phyloP scores from a whole-genome alignment of 768 basidiomycete species.

The Cyathus striatus region DNA sequence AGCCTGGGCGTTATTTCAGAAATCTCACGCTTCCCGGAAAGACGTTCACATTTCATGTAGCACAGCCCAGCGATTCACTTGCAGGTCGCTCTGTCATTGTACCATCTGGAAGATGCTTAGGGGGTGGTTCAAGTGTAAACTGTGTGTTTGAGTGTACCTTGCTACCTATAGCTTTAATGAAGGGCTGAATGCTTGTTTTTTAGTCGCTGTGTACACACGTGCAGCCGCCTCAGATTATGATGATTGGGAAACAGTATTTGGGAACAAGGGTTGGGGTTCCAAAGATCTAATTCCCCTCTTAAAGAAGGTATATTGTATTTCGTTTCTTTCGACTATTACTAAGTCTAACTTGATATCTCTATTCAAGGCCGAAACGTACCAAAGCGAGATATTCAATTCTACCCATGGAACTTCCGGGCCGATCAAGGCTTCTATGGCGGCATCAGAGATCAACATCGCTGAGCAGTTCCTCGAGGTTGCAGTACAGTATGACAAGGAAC shows the following conservation, averaged over 20 bases:
- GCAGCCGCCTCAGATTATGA: slow-evolving; percentile 62
- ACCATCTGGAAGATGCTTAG: slow-evolving; percentile 44
- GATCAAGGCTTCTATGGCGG: slow-evolving; percentile 40
- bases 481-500: slow-evolving; percentile 40
- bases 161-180: neutral
- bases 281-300: slow-evolving; percentile 51
- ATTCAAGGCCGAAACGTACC: neutral
- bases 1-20: neutral
- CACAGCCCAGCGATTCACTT: slow-evolving; percentile 34
- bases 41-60: slow-evolving; percentile 40
- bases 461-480: slow-evolving; percentile 44
- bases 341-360: neutral
- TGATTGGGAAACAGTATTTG: slow-evolving; percentile 47
- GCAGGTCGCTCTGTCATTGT: slow-evolving; percentile 40
- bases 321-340: neutral
- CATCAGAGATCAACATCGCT: slow-evolving; percentile 31
- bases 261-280: slow-evolving; percentile 60
- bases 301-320: slow-evolving; percentile 38
- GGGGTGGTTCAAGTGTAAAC: slow-evolving; percentile 61
- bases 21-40: slow-evolving; percentile 13
- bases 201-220: slow-evolving; percentile 53
- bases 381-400: slow-evolving; percentile 7
- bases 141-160: slow-evolving; percentile 27
- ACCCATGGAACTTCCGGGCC: slow-evolving; percentile 49
- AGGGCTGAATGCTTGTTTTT: neutral